phyloP scores from a whole-genome alignment of 2,329 filamentous ascomycete genomes.

The Cladorrhinum sp. region DNA sequence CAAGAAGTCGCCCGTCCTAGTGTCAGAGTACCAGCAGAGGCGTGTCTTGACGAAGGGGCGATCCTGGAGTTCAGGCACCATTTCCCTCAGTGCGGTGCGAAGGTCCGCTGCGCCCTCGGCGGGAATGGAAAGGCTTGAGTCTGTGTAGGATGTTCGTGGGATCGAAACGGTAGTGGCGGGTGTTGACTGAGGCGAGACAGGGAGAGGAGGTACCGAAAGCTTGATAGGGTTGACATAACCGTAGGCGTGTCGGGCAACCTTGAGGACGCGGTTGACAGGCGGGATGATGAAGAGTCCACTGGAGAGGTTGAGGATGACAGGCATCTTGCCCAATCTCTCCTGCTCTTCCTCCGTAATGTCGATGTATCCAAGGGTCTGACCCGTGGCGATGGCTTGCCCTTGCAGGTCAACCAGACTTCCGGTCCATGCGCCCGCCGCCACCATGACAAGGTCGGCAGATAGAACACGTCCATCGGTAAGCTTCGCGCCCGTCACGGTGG shows the following conservation, averaged over 20 bases:
- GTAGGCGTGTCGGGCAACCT: slow-evolving; percentile 67
- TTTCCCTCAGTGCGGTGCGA: slow-evolving; percentile 56
- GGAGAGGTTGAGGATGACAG: slow-evolving; percentile 69
- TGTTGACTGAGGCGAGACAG: slow-evolving; percentile 6
- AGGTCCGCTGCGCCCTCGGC: slow-evolving; percentile 60
- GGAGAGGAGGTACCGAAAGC: slow-evolving; percentile 18
- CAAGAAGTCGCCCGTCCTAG: slow-evolving; percentile 67
- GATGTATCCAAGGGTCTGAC: slow-evolving; percentile 77
- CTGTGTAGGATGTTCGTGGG: slow-evolving; percentile 49
- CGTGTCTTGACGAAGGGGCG: slow-evolving; percentile 61
- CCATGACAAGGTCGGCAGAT: slow-evolving; percentile 63
- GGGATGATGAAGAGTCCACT: slow-evolving; percentile 74
- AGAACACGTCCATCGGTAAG: slow-evolving; percentile 38
- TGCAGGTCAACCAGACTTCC: slow-evolving; percentile 72
- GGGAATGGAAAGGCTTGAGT: slow-evolving; percentile 50
- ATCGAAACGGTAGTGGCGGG: slow-evolving; percentile 32
- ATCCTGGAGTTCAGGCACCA: slow-evolving; percentile 58
- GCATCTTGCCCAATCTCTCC: slow-evolving; percentile 58
- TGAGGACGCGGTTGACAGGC: slow-evolving; percentile 59
- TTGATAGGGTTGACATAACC: slow-evolving; percentile 59
- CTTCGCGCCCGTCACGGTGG: slow-evolving; percentile 45
- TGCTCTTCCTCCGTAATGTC: slow-evolving; percentile 71
- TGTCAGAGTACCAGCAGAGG: slow-evolving; percentile 76
- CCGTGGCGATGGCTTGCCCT: slow-evolving; percentile 74
- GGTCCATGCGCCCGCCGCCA: slow-evolving; percentile 88